phyloP scores from a whole-genome alignment of 192 early-diverging fungal genomes.

The Coemansia sp. region DNA sequence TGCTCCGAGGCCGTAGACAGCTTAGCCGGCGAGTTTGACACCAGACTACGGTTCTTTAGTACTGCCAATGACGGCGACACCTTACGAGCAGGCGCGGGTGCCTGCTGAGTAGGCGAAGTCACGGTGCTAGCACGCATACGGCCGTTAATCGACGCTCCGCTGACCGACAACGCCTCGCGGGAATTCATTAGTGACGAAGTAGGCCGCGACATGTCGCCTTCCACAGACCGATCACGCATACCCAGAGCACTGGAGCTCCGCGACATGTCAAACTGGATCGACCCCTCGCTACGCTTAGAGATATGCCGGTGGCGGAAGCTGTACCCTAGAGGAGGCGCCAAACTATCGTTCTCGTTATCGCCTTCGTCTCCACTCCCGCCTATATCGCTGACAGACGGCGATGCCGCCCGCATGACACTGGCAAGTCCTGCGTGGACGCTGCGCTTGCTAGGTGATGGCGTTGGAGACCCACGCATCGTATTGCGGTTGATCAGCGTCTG shows the following conservation, averaged over 20 bases:
- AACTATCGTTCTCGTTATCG: constrained; percentile 19
- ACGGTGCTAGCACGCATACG: constrained; percentile 44
- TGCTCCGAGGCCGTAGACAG: not conserved
- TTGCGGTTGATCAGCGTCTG: constrained; percentile 55
- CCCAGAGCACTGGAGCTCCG: constrained; percentile 35
- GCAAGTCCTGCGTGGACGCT: constrained; percentile 26
- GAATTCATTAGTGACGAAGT: constrained; percentile 21
- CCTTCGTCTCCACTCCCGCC: constrained; percentile 27
- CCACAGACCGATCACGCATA: constrained; percentile 18
- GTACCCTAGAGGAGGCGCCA: not conserved
- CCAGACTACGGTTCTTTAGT: constrained; percentile 46
- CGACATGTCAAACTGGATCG: constrained; percentile 22
- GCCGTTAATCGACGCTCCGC: constrained; percentile 43
- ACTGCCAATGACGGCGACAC: constrained; percentile 47
- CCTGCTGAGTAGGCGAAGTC: not conserved
- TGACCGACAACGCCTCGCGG: constrained; percentile 34
- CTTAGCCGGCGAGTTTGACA: constrained; percentile 47
- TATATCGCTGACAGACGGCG: constrained; percentile 20
- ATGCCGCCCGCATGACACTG: constrained; percentile 34
- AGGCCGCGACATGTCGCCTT: constrained; percentile 13
- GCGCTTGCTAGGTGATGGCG: constrained; percentile 33
- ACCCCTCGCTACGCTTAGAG: constrained; percentile 48
- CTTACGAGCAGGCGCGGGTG: constrained; percentile 33
- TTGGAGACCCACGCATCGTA: constrained; percentile 30
- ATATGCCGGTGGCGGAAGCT: constrained; percentile 24